Conservation (phyloP, 164 flowering plant species). For the Chloranthus sessilifolius region DNA sequence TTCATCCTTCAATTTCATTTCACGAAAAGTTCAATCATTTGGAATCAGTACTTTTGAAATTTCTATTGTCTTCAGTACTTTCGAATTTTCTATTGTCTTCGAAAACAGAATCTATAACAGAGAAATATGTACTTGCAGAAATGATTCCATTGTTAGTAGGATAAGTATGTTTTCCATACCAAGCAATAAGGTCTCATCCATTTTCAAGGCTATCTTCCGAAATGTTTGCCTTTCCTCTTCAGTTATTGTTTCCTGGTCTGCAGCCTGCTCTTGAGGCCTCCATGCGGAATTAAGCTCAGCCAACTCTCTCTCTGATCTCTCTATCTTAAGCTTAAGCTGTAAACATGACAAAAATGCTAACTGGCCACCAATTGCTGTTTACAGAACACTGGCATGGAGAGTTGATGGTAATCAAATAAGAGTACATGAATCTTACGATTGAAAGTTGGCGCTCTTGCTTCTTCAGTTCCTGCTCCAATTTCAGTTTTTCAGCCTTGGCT, state of each 20-base stretch:
- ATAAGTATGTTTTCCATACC: constrained; percentile 39
- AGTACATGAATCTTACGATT: constrained; percentile 42
- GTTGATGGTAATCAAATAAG: no score
- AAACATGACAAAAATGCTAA: constrained; percentile 11
- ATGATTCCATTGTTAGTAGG: no score
- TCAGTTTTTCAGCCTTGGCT: constrained; percentile 53
- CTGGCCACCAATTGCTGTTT: no score
- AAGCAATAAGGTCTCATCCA: constrained; percentile 54
- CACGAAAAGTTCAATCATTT: no score
- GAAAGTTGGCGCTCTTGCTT: constrained; percentile 53
- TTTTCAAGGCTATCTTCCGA: constrained; percentile 56
- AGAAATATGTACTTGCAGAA: no score
- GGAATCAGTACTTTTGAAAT: no score
- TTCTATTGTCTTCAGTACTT: no score
- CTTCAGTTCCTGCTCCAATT: constrained; percentile 55
- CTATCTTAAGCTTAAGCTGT: constrained; percentile 77
- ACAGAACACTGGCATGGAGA: no score
- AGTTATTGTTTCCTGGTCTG: constrained; percentile 68
- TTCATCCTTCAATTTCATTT: no score
- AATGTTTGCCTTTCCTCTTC: constrained; percentile 75
- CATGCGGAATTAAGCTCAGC: constrained; percentile 46
- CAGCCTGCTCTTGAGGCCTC: constrained; percentile 40
- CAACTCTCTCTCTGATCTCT: constrained; percentile 46
- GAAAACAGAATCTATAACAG: no score
- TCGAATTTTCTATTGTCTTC: no score